A percentile compares a stretch with the other conserved stretches of the same genome.
These are phyloP conservation scores for Colletotrichum tamarilloi DNA, from an alignment of 2,329 filamentous ascomycete genomes.

Conservation along the genomic window DNA sequence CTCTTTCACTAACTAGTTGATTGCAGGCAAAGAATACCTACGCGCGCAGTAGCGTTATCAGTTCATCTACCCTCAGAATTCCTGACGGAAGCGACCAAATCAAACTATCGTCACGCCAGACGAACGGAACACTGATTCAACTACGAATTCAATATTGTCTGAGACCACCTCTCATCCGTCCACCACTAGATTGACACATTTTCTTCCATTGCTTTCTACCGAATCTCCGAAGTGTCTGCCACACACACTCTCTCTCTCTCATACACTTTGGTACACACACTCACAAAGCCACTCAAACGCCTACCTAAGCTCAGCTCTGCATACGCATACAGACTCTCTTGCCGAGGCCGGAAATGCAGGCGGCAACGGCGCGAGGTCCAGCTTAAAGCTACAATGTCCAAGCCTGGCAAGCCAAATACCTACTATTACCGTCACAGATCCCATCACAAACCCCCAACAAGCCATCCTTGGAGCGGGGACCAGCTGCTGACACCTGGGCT, in stretches of 20 bases:
- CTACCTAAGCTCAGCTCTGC: slow-evolving; percentile 21
- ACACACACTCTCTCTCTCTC: background rate
- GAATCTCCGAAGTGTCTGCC: slow-evolving; percentile 22
- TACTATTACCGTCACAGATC: background rate
- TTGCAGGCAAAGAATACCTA: background rate
- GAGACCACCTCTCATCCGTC: slow-evolving; percentile 19
- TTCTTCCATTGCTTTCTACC: slow-evolving; percentile 27
- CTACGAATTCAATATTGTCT: slow-evolving; percentile 25
- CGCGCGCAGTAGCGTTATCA: background rate
- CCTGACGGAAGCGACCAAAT: slow-evolving; percentile 28
- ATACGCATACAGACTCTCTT: slow-evolving; percentile 27
- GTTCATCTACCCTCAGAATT: background rate
- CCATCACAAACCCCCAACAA: slow-evolving; percentile 2
- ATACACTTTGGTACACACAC: background rate
- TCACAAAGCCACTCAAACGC: background rate
- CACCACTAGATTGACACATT: background rate
- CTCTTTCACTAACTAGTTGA: background rate
- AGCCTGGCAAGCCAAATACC: slow-evolving; percentile 19
- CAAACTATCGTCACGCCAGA: slow-evolving; percentile 13
- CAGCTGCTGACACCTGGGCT: slow-evolving; percentile 33
- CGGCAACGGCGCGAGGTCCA: slow-evolving; percentile 31
- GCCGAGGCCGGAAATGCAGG: slow-evolving; percentile 33
- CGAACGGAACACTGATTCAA: slow-evolving; percentile 6
- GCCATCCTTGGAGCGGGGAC: slow-evolving; percentile 19
- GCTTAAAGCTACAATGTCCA: slow-evolving; percentile 17